Base-by-base conservation (phyloP, 768 basidiomycete species). In the Tricholoma bakamatsutake region DNA sequence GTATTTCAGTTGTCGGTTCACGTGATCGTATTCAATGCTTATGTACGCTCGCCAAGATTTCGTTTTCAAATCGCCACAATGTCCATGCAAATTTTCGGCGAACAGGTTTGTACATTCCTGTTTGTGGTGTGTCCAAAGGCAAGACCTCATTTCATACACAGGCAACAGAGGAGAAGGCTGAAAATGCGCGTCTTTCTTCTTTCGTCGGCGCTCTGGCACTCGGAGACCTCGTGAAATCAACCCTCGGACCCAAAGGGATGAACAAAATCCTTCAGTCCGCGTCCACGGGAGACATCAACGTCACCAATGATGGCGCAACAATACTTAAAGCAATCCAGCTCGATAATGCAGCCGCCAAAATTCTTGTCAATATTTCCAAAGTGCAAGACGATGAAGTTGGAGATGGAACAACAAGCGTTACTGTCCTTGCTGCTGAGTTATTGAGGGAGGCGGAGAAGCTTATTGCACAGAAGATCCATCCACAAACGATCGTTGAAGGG, bases 381-480 rank as follows among this genome's bases (percentile, higher is more conserved):
- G 96, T 98, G n/a, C 97, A 98, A 74, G 97, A 99, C 68, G 97
- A 99, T 67, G 97, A 99, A 71, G 87, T 99, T 47, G 97, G 97
- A 17, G 97, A 98, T 72, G 97, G 92, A 40, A 95, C 92, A 34
- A 95, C 92, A 21, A 84, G 80, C 50, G 93, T 98, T 27, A 93
- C 91, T 51, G 96, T 99, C 12, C 72, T 99, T 15, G 91, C 95
- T 2, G 83, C 91, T 9, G 97, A 99, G 66, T 73, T 98, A 60
- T 67, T 99, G 61, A 75, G 97, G 57, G 97, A 98, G 74, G 97
- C 95, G 5, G 96, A 99, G 75, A 94, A 91, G 72, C 73, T 98
- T 64, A 90, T 98, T 62, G 84, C 79, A 30, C 82, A 87, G 71
- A 95, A 87, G 73, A 94, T 98, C 39, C 97, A 98, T 72, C 97